A percentile compares a stretch with the other conserved stretches of the same genome.
Evolutionary conservation across 257 asterid species (phyloP).

Genomic region (Lycium ferocissimum): DNA sequence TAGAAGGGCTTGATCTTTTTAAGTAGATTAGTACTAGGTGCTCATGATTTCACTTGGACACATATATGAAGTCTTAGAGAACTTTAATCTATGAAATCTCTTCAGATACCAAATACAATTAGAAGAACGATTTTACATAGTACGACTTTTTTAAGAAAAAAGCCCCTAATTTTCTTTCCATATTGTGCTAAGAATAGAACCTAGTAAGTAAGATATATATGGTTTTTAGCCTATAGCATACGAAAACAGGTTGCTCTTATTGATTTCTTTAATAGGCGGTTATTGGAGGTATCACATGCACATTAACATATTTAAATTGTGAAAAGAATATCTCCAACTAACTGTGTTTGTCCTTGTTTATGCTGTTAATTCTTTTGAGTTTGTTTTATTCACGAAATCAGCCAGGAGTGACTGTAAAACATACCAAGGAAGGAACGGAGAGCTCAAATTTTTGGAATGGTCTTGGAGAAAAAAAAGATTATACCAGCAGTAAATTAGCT

Average conservation of each 20-base stretch:
- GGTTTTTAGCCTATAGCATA: constrained; percentile 45
- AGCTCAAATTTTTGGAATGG: constrained; percentile 94
- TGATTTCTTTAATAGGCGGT: background rate
- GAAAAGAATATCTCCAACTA: background rate
- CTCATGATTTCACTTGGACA: constrained; percentile 37
- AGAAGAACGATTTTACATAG: no score
- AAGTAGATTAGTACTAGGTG: background rate
- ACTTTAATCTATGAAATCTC: background rate
- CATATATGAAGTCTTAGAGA: constrained; percentile 18
- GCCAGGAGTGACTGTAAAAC: constrained; percentile 82
- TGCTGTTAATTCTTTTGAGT: background rate
- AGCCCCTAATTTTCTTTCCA: no score
- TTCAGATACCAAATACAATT: no score
- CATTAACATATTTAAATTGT: background rate
- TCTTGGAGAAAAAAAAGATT: constrained; percentile 85
- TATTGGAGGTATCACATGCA: background rate
- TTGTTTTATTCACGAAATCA: constrained; percentile 33
- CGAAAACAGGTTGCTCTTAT: constrained; percentile 58
- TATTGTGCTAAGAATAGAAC: no score
- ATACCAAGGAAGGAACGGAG: constrained; percentile 96
- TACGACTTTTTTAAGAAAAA: no score
- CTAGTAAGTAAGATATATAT: no score
- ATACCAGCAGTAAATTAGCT: constrained; percentile 71
- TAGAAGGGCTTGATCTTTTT: background rate
- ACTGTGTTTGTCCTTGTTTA: background rate